Base-by-base conservation (phyloP, 805 yeast genomes). In the Teunomyces kruisii region DNA sequence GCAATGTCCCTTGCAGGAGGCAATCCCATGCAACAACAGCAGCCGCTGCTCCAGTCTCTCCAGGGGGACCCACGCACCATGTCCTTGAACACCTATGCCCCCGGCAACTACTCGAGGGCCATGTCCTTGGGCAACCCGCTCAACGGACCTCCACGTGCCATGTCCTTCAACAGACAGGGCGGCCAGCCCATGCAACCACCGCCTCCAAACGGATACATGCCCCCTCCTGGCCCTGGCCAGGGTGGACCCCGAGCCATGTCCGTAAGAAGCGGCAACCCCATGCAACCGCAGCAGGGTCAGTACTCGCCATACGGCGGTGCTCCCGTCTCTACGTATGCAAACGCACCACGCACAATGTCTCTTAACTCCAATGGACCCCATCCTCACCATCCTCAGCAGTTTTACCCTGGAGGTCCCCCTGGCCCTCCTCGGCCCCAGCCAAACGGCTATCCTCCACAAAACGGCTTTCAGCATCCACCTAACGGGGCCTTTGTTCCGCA, bases 1-100 rank as follows among this genome's bases (percentile, higher is more conserved):
- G 74, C 77, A 6, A 71, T 64, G 67, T 62, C 74, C 12, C 58
- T 71, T 55, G 68, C 70, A 2, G 70, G 67, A 40, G 59, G 52
- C 3, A 66, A 54, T 50, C 74, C 66, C 32, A 46, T 43, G 46
- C 45, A 41, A n/a, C 50, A 44, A 39, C 40, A 47, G 3, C 49
- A 48, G 32, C 46, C 43, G 14, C 43, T 15, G 40, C 36, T 35
- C 22, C 44, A 33, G 28, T 32, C 39, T 31, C n/a, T 38, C 44
- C 32, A 39, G 14, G 48, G 35, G 14, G 48, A 47, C 17, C 53
- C 53, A 8, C 38, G 54, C 5, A 49, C 53, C 17, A 52, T 52
- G 56, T 50, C 54, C 9, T 32, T 50, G 32, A 42, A 31, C 30
- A 29, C 48, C 5, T 39, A 31, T 29, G 43, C 42, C 4, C 48